Evolutionary conservation across 768 basidiomycete species (phyloP).

Genomic region (Boletus fagicola): DNA sequence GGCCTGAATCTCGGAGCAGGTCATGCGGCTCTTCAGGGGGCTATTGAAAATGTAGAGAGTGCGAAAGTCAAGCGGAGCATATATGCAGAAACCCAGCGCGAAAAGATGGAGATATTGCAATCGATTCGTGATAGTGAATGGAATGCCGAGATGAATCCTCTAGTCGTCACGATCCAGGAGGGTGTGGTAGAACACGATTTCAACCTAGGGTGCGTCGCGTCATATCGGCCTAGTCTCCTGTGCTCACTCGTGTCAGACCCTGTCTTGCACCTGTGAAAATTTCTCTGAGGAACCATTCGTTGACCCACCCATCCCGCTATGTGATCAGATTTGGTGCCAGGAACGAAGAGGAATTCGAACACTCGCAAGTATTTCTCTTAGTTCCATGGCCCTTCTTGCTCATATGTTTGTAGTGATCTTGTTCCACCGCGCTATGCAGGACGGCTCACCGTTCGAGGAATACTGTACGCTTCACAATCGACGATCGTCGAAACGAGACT

Average conservation of each 20-base stretch:
- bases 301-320: slow-evolving; percentile 58
- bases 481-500: slow-evolving; percentile 48
- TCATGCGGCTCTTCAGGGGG: slow-evolving; percentile 61
- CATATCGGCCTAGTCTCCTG: neutral
- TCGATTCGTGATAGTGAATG: slow-evolving; percentile 70
- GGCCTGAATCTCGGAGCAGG: slow-evolving; percentile 64
- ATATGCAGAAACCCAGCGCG: slow-evolving; percentile 86
- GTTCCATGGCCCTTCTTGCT: slow-evolving; percentile 1
- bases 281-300: slow-evolving; percentile 68
- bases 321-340: slow-evolving; percentile 46
- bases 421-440: slow-evolving; percentile 61
- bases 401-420: slow-evolving; percentile 34
- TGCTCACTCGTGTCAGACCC: slow-evolving; percentile 42
- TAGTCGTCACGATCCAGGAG: slow-evolving; percentile 51
- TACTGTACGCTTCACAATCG: slow-evolving; percentile 49
- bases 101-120: slow-evolving; percentile 63
- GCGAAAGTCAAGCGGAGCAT: slow-evolving; percentile 76
- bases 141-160: slow-evolving; percentile 77
- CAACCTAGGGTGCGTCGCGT: slow-evolving; percentile 54
- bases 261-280: slow-evolving; percentile 55
- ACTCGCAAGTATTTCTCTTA: slow-evolving; percentile 18
- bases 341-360: slow-evolving; percentile 18
- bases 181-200: slow-evolving; percentile 63
- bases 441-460: slow-evolving; percentile 62
- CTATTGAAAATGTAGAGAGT: slow-evolving; percentile 57